Evolutionary conservation across 2,329 filamentous ascomycete species (phyloP).

Genomic region (Colletotrichum camelliae): DNA sequence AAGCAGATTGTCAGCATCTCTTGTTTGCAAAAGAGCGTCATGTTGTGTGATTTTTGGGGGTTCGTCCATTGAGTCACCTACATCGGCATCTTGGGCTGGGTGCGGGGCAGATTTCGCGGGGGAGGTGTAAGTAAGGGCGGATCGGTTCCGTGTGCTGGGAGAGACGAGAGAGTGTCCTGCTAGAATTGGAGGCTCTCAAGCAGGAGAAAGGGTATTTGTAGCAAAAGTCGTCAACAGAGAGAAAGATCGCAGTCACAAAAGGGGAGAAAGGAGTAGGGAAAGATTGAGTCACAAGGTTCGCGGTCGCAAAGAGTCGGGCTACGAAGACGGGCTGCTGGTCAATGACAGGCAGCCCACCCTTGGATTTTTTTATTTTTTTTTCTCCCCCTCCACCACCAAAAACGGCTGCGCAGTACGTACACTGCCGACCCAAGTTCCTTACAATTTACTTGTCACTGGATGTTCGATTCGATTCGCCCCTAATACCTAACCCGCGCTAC

Average conservation of each 20-base stretch:
- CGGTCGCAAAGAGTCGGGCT: slow-evolving; percentile 1
- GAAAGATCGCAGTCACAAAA: not conserved
- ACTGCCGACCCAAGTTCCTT: not conserved
- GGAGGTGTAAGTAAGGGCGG: not conserved
- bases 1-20: not conserved
- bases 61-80: slow-evolving; percentile 10
- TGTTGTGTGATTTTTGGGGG: not conserved
- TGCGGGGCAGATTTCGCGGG: slow-evolving; percentile 2
- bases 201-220: not conserved
- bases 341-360: not conserved
- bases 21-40: not conserved
- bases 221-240: not conserved
- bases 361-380: not conserved
- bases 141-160: not conserved
- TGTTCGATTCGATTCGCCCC: not conserved
- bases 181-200: not conserved
- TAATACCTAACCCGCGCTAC: not conserved
- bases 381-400: not conserved
- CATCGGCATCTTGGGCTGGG: slow-evolving; percentile 23
- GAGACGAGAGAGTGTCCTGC: not conserved
- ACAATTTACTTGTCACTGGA: not conserved
- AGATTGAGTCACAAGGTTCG: slow-evolving; percentile 14
- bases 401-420: not conserved
- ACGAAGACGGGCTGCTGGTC: not conserved
- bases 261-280: not conserved